Evolutionary conservation across 106 monocot genomes (phyloP).

Genomic region (Iris macrosiphon): DNA sequence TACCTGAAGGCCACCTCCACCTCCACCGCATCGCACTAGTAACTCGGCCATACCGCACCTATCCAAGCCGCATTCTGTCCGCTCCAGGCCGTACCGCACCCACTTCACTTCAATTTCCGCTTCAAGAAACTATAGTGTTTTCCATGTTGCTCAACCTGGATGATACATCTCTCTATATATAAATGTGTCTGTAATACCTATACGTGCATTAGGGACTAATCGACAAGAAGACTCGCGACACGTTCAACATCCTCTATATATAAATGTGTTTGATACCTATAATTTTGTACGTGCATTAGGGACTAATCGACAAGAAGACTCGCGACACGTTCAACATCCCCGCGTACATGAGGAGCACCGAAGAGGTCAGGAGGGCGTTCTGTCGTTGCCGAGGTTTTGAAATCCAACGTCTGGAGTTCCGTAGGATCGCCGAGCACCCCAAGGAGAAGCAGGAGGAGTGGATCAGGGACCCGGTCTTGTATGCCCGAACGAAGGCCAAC

Average conservation of each 20-base stretch:
- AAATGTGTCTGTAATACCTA: no score
- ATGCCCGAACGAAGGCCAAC: constrained; percentile 34
- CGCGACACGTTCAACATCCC: constrained; percentile 60
- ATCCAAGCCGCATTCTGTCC: no score
- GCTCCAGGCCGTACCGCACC: no score
- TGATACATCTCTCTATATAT: no score
- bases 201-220: constrained; percentile 43
- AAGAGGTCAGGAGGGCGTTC: constrained; percentile 40
- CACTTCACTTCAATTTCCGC: no score
- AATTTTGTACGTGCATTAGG: no score
- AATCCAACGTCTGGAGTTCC: constrained; percentile 30
- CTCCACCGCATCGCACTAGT: no score
- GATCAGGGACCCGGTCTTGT: constrained; percentile 31
- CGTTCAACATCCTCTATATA: constrained; percentile 62
- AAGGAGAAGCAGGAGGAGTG: constrained; percentile 49
- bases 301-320: constrained; percentile 38
- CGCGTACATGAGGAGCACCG: constrained; percentile 47
- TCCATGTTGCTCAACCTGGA: no score
- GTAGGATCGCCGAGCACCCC: constrained; percentile 30
- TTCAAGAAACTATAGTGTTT: no score
- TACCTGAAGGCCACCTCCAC: no score
- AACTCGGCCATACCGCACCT: no score
- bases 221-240: constrained; percentile 35
- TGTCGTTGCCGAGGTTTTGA: constrained; percentile 29
- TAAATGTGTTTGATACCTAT: no score